A percentile compares a stretch with the other conserved stretches of the same genome.
Conservation (phyloP, 345 rosid genomes). For the Populus alba region DNA sequence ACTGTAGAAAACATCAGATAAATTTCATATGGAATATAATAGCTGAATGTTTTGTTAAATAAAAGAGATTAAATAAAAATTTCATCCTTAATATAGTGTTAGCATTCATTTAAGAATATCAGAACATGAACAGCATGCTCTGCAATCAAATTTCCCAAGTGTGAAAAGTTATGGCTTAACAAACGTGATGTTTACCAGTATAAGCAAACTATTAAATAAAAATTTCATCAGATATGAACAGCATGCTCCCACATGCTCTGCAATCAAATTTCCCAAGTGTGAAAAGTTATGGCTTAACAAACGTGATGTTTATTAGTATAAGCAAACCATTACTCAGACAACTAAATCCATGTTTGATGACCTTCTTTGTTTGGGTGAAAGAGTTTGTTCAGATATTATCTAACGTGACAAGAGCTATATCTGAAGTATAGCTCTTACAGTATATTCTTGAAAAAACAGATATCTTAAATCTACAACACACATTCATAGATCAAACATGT, state of each 20-base stretch:
- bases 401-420: background rate
- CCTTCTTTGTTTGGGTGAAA: too few species aligned
- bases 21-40: background rate
- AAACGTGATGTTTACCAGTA: background rate
- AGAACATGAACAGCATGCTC: too few species aligned
- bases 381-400: too few species aligned
- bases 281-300: background rate
- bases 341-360: background rate
- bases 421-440: background rate
- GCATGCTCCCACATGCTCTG: too few species aligned
- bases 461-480: background rate
- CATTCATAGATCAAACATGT: background rate
- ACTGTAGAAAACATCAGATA: conserved; percentile 42
- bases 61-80: too few species aligned
- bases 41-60: too few species aligned
- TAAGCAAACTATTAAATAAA: too few species aligned
- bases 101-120: too few species aligned
- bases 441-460: background rate
- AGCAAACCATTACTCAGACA: too few species aligned
- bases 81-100: too few species aligned
- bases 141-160: background rate
- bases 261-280: background rate
- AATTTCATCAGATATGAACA: too few species aligned
- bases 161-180: background rate
- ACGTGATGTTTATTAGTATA: background rate